These are phyloP conservation scores for Hymenochaete sp. DNA, from an alignment of 1,284 basidiomycete species.

Conservation along the genomic window DNA sequence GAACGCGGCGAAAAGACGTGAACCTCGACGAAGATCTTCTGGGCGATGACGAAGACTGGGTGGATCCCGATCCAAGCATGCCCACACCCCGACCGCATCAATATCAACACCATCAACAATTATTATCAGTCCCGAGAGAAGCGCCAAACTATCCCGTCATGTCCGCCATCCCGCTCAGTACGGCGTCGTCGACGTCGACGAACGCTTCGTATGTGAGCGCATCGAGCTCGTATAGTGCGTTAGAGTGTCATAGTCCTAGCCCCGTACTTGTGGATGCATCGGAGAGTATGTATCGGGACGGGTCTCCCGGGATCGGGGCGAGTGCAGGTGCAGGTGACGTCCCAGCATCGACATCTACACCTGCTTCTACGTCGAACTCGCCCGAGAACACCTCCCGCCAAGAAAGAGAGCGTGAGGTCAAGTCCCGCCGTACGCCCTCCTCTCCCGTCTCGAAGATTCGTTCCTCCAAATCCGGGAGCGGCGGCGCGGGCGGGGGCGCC, in stretches of 20 bases:
- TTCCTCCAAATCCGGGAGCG: slow-evolving; percentile 9
- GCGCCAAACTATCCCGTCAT: slow-evolving; percentile 21
- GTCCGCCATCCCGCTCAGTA: slow-evolving; percentile 7
- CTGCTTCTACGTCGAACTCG: too few species aligned
- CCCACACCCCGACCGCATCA: slow-evolving; percentile 27
- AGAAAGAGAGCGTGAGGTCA: not conserved
- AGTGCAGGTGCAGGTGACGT: too few species aligned
- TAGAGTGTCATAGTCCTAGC: slow-evolving; percentile 1
- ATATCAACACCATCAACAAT: too few species aligned
- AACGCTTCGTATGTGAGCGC: slow-evolving; percentile 16
- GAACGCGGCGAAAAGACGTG: slow-evolving; percentile 23
- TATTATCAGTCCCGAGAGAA: too few species aligned
- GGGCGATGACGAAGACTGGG: slow-evolving; percentile 63
- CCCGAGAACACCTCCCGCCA: too few species aligned
- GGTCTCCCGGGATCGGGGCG: too few species aligned
- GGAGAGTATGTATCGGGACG: too few species aligned
- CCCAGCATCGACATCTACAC: too few species aligned
- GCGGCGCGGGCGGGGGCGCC: too few species aligned
- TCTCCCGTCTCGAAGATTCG: slow-evolving; percentile 12
- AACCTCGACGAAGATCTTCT: slow-evolving; percentile 30
- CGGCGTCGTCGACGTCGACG: slow-evolving; percentile 14
- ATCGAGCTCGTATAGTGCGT: slow-evolving; percentile 13
- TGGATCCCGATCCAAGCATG: slow-evolving; percentile 35
- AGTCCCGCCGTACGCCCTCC: not conserved
- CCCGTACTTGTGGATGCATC: too few species aligned